Base-by-base conservation (phyloP, 305 asterid genomes). In the Rubia peregrina region DNA sequence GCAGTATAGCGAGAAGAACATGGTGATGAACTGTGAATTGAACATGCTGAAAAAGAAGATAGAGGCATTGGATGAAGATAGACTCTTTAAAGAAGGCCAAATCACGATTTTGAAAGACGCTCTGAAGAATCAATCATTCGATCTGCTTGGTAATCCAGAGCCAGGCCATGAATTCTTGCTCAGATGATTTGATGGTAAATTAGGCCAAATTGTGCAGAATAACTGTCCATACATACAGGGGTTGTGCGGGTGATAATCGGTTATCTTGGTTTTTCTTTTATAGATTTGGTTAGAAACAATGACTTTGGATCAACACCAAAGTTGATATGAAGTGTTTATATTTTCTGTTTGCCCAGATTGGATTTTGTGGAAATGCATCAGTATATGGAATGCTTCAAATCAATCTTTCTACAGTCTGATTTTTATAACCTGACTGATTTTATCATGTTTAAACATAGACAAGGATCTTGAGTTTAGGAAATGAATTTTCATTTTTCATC, bases 1-100 rank as follows among this genome's bases (percentile, higher is more conserved):
- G 82, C 83, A 86, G 76, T 83, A 80, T 16, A 82, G 85, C 3
- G 99, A 95, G 88, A 80, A 82, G 77, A 86, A 86, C 78, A 95
- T 90, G 99, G 62, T 92, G 70, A 24, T 90, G 82, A 89, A 76
- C 72, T 73, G 88, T 10, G 95, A 95, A 85, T 72, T 83, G 74
- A 83, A 78, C 57, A 67, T 75, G 36, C 70, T 95, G 86, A 95
- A 82, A 71, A 95, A 87, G 88, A 95, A 92, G 82, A 80, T 90
- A 22, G 98, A 92, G 78, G 71, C 80, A 53, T 95, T 95, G 1
- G 97, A 95, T 5, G 99, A 95, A 79, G 99, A 92, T 51, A 78
- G 90, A 77, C 91, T 95, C 9, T 12, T 92, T 65, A 95, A 95
- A 75, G 99, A 95, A 83, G 99, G 99, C 68, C 97, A 95, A 71